Evolutionary conservation across 257 asterid species (phyloP).

Genomic region (Verbena officinalis): DNA sequence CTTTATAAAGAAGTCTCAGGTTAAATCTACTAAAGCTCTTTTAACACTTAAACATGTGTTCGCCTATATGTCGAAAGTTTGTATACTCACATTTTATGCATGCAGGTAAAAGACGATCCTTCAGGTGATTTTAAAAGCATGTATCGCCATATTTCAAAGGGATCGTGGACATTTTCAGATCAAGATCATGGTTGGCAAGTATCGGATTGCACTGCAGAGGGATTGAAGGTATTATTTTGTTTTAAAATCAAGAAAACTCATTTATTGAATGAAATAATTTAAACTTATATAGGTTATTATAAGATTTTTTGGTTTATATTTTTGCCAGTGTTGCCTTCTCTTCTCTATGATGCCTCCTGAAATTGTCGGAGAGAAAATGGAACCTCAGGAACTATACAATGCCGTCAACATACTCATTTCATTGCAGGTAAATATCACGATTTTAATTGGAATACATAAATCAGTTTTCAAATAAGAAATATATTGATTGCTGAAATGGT

Average conservation of each 20-base stretch:
- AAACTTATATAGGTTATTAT: not conserved
- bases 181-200: slow-evolving; percentile 99
- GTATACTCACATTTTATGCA: slow-evolving; percentile 7
- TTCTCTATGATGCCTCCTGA: slow-evolving; percentile 82
- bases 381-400: slow-evolving; percentile 60
- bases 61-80: not conserved
- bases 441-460: not conserved
- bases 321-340: slow-evolving; percentile 71
- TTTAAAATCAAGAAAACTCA: not conserved
- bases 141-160: slow-evolving; percentile 87
- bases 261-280: not conserved
- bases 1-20: slow-evolving; percentile 80
- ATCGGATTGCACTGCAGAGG: slow-evolving; percentile 98
- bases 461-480: not conserved
- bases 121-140: slow-evolving; percentile 76
- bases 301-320: not conserved
- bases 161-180: slow-evolving; percentile 94
- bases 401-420: slow-evolving; percentile 76
- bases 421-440: slow-evolving; percentile 54
- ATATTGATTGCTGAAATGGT: not conserved
- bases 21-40: slow-evolving; percentile 14
- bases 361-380: slow-evolving; percentile 72
- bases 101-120: slow-evolving; percentile 77
- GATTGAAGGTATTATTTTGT: slow-evolving; percentile 57
- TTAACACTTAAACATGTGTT: not conserved